Conservation (phyloP, 2,329 filamentous ascomycete genomes). For the Xylariaceae sp. region DNA sequence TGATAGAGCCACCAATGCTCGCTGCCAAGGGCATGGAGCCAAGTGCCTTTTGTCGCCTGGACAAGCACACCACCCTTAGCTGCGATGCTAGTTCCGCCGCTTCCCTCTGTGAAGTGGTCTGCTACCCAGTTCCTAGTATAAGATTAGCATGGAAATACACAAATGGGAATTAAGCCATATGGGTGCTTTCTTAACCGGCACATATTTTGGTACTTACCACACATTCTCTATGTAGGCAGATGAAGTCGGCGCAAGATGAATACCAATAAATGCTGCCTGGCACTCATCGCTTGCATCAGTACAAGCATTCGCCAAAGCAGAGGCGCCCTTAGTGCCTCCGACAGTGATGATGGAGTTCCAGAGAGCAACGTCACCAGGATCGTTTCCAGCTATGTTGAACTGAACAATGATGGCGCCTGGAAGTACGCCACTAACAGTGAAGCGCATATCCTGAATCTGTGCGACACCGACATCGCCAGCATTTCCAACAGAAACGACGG, state of each 20-base stretch:
- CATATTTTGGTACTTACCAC: conserved; percentile 24
- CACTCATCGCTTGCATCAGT: conserved; percentile 34
- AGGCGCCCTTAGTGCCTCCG: conserved; percentile 34
- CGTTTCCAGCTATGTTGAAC: conserved; percentile 34
- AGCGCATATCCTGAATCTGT: conserved; percentile 63
- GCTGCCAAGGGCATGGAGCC: conserved; percentile 48
- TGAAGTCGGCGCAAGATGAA: conserved; percentile 44
- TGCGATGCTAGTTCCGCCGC: conserved; percentile 43
- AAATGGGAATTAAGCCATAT: too few relatives aligned
- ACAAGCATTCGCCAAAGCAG: conserved; percentile 27
- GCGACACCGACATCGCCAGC: conserved; percentile 55
- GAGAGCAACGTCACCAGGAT: conserved; percentile 30
- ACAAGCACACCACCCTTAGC: conserved; percentile 46
- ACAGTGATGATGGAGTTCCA: conserved; percentile 37
- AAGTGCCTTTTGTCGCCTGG: conserved; percentile 43
- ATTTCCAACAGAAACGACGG: conserved; percentile 56
- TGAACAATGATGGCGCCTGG: conserved; percentile 59
- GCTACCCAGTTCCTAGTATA: conserved; percentile 42
- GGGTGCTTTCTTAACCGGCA: neutral
- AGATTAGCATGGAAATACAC: too few relatives aligned
- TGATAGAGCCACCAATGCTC: conserved; percentile 59
- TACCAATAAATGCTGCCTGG: conserved; percentile 41
- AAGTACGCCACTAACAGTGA: conserved; percentile 57
- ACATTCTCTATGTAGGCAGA: conserved; percentile 52
- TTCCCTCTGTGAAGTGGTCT: conserved; percentile 46